phyloP scores from a whole-genome alignment of 345 rosid species.

The Euphorbia lathyris region DNA sequence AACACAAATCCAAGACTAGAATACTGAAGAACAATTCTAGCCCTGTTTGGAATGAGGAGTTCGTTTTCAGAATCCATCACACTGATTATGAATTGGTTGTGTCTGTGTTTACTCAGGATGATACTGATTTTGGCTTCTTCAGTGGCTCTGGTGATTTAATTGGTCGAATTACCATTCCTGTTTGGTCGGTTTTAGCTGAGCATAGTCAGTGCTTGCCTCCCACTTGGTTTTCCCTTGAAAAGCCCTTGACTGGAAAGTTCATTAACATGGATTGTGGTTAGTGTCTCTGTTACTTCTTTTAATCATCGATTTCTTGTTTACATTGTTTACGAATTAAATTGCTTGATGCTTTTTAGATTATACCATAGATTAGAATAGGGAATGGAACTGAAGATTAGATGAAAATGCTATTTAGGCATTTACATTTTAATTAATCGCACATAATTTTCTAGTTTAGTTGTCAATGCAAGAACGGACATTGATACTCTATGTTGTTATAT shows the following conservation, averaged over 20 bases:
- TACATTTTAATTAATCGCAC: background rate
- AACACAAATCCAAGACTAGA: conserved; percentile 60
- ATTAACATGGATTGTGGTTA: conserved; percentile 54
- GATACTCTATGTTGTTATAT: background rate
- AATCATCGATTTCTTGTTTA: background rate
- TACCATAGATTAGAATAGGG: no score
- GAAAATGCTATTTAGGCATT: background rate
- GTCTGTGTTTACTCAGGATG: conserved; percentile 43
- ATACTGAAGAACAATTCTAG: conserved; percentile 28
- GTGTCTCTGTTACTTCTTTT: conserved; percentile 16
- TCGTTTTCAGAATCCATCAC: conserved; percentile 46
- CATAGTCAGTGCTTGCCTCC: conserved; percentile 65
- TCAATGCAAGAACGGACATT: background rate
- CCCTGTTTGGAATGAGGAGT: conserved; percentile 86
- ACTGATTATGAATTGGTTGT: conserved; percentile 45
- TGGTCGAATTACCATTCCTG: conserved; percentile 58
- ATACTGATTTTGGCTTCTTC: conserved; percentile 41
- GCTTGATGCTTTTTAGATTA: background rate
- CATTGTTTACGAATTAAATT: background rate
- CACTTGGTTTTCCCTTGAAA: conserved; percentile 65
- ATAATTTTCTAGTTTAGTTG: background rate
- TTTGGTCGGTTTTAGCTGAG: conserved; percentile 42
- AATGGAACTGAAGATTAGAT: background rate
- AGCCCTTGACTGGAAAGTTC: conserved; percentile 43
- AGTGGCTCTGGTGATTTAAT: conserved; percentile 38